Evolutionary conservation across 2,329 filamentous ascomycete genomes (phyloP).

Genomic region (Fusarium anguioides): DNA sequence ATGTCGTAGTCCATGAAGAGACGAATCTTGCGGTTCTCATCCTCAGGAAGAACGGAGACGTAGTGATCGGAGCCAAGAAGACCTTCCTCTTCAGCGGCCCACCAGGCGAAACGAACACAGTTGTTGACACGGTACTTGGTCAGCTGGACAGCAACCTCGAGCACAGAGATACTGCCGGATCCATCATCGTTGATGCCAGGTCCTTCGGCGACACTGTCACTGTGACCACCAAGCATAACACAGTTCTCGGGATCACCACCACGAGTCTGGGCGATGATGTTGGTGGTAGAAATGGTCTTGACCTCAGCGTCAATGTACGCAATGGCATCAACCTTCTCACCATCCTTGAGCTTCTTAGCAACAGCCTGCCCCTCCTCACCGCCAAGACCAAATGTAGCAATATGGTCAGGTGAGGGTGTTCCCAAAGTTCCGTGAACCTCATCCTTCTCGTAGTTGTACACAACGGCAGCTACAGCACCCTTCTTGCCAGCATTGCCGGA

Average conservation of each 20-base stretch:
- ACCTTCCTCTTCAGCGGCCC: conserved; percentile 74
- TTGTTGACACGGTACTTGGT: conserved; percentile 69
- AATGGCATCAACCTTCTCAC: conserved; percentile 62
- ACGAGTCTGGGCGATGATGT: conserved; percentile 71
- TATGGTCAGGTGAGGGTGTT: conserved; percentile 65
- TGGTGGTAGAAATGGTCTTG: conserved; percentile 64
- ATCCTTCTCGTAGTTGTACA: conserved; percentile 79
- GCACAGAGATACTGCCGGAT: conserved; percentile 70
- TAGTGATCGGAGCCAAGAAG: conserved; percentile 73
- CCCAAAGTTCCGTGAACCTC: conserved; percentile 76
- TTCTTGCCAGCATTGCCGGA: conserved; percentile 74
- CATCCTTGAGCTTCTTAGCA: conserved; percentile 63
- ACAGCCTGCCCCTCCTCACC: conserved; percentile 68
- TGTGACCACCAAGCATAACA: conserved; percentile 74
- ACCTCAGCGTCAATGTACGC: conserved; percentile 71
- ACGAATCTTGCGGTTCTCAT: conserved; percentile 72
- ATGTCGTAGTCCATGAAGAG: conserved; percentile 79
- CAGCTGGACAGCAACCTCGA: conserved; percentile 71
- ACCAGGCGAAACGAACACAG: conserved; percentile 75
- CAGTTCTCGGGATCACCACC: conserved; percentile 71
- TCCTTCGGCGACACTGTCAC: conserved; percentile 70
- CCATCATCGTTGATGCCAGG: conserved; percentile 85
- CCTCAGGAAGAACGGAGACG: conserved; percentile 62
- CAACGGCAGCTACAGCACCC: conserved; percentile 75
- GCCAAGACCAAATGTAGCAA: conserved; percentile 76